Conservation (phyloP, 306 rosid species). For the Dalbergia cochinchinensis region DNA sequence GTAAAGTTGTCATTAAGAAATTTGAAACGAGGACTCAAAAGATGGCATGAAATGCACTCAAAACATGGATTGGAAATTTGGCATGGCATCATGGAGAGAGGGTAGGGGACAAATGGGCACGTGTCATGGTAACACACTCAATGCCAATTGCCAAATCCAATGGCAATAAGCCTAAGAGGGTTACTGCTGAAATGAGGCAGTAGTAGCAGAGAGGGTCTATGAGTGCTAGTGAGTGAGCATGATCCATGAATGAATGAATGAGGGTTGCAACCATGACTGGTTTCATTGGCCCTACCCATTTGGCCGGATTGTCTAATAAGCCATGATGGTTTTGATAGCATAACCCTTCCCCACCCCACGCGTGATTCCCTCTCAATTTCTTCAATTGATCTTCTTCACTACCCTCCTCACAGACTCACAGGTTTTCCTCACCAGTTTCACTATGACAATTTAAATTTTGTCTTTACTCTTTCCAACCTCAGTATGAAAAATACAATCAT, state of each 20-base stretch:
- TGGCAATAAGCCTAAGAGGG: neutral
- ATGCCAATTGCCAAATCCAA: slow-evolving; percentile 15
- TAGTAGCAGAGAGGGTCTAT: neutral
- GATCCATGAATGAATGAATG: slow-evolving; percentile 15
- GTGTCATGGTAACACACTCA: slow-evolving; percentile 44
- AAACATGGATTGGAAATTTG: slow-evolving; percentile 17
- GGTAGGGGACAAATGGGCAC: slow-evolving; percentile 35
- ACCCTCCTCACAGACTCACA: neutral
- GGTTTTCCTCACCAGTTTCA: neutral
- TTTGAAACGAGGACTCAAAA: neutral
- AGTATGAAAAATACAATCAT: neutral
- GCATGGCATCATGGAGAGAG: slow-evolving; percentile 11
- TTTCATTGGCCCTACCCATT: slow-evolving; percentile 55
- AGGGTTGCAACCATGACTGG: slow-evolving; percentile 32
- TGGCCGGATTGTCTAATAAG: slow-evolving; percentile 37
- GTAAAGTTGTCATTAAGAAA: slow-evolving; percentile 25
- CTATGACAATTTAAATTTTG: slow-evolving; percentile 38
- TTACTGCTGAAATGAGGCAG: neutral
- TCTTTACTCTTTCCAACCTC: slow-evolving; percentile 38
- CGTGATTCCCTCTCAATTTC: slow-evolving; percentile 59
- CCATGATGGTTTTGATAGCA: slow-evolving; percentile 35
- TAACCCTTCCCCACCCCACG: slow-evolving; percentile 51
- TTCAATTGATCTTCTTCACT: slow-evolving; percentile 17
- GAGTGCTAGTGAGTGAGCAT: slow-evolving; percentile 19
- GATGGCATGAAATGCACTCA: slow-evolving; percentile 8